Evolutionary conservation across 1,284 basidiomycete species (phyloP).

Genomic region (Cutaneotrichosporon spelunceum): DNA sequence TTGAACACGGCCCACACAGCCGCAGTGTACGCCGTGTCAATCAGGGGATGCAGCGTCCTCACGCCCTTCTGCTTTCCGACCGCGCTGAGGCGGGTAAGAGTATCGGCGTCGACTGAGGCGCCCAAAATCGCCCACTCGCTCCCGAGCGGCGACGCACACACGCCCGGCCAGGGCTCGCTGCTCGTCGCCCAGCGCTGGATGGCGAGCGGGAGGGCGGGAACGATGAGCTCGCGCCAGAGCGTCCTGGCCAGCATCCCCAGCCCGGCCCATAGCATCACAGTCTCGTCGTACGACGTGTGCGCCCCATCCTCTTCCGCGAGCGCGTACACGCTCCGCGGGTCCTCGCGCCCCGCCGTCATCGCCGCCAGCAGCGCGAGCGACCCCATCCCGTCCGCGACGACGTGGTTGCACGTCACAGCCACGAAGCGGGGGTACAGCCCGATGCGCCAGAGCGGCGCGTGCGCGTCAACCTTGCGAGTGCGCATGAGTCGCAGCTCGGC

Average conservation of each 20-base stretch:
- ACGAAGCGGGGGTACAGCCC: background rate
- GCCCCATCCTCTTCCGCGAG: background rate
- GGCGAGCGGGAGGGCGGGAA: constrained; percentile 32
- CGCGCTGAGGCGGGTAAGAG: constrained; percentile 11
- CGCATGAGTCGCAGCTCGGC: too few species aligned
- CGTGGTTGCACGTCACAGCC: constrained; percentile 1
- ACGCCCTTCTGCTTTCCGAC: constrained; percentile 26
- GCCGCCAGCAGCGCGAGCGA: background rate
- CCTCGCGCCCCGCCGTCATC: background rate
- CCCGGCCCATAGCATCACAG: background rate
- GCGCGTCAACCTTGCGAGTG: too few species aligned
- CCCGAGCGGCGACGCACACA: constrained; percentile 3
- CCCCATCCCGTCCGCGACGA: constrained; percentile 1
- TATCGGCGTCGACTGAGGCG: constrained; percentile 15
- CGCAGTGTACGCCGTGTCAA: constrained; percentile 28
- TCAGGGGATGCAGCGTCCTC: constrained; percentile 32
- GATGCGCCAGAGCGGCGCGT: too few species aligned
- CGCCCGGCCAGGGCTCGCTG: constrained; percentile 28
- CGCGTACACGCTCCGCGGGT: background rate
- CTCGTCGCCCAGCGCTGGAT: constrained; percentile 24
- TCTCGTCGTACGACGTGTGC: background rate
- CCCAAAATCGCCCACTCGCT: constrained; percentile 16
- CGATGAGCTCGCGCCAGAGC: constrained; percentile 28
- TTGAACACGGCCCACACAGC: constrained; percentile 28
- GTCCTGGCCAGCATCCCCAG: background rate